Base-by-base conservation (phyloP, 139 green algal genomes). In the Tetratostichococcus sp. region DNA sequence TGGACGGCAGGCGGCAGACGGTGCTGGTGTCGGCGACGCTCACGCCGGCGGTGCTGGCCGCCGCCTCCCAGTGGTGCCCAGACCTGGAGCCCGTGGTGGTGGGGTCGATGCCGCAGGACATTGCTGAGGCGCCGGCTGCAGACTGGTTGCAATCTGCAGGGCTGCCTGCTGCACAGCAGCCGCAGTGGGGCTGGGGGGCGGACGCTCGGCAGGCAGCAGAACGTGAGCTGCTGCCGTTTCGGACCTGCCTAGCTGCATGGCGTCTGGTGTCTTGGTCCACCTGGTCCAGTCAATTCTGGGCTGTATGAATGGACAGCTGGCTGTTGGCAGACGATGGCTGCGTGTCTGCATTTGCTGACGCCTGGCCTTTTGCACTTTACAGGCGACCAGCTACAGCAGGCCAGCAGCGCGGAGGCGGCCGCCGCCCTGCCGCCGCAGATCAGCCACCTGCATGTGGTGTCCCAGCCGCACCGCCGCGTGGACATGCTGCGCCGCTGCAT, bases 1-100 rank as follows among this genome's bases (percentile, higher is more conserved):
- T 77, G 4, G 57, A 71, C 1, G 73, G 42, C 22, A 78, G 81
- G 16, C 77, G 87, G 1, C 90, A 94, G 77, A 95, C 89, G 5
- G 72, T 97, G 32, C 79, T 97, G 25, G 90, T 94, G 4, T 92
- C 82, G 19, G 92, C 92, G 2, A 97, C 92, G 1, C 82, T 97
- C 28, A 91, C 83, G 16, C 68, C 80, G 5, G 67, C 70, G 19
- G 77, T 93, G 43, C 72, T 97, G 67, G 39, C 70, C 6, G 72
- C 81, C 11, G 87, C 78, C 35, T 33, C 35, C 2, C 70, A 57
- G 1, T 94, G 91, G 88, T 92, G 89, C 82, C 86, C 86, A 4
- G 42, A 86, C 16, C 75, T 83, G 11, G 39, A 73, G 32, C 70
- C 74, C 16, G 76, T 89, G 62, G 82, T 88, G 62, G 79, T 90